Percentiles rank a stretch among this genome's conserved stretches.
These are phyloP conservation scores for Trichoderma guizhouense DNA, from an alignment of 2,329 filamentous ascomycete genomes.

Conservation along the genomic window DNA sequence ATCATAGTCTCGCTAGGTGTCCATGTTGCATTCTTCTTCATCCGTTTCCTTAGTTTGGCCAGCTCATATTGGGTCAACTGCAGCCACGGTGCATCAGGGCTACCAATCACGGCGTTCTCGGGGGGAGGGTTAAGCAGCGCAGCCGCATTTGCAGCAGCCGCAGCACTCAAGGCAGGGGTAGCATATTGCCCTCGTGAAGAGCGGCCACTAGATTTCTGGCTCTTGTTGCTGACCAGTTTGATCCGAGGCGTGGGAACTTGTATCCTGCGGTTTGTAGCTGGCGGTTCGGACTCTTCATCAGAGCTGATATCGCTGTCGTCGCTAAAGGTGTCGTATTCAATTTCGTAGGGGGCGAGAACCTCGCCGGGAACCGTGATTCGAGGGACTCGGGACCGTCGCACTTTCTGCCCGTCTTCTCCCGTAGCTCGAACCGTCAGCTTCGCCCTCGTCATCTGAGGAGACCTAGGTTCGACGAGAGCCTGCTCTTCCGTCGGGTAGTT, in stretches of 20 bases:
- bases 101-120: constrained; percentile 56
- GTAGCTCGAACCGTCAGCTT: constrained; percentile 46
- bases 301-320: constrained; percentile 53
- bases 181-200: constrained; percentile 34
- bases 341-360: constrained; percentile 62
- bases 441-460: constrained; percentile 50
- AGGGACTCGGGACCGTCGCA: constrained; percentile 47
- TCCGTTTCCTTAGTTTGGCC: constrained; percentile 70
- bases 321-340: constrained; percentile 58
- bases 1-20: constrained; percentile 84
- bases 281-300: constrained; percentile 46
- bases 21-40: constrained; percentile 92
- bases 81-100: constrained; percentile 61
- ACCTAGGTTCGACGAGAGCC: constrained; percentile 50
- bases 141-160: constrained; percentile 40
- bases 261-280: constrained; percentile 36
- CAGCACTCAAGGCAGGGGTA: constrained; percentile 36
- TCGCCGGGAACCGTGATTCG: constrained; percentile 64
- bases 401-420: constrained; percentile 45
- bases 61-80: constrained; percentile 63
- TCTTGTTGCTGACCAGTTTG: constrained; percentile 44
- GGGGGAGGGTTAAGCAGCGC: constrained; percentile 55
- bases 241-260: constrained; percentile 43
- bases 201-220: constrained; percentile 45
- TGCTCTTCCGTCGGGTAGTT: constrained; percentile 55